Evolutionary conservation across 2,329 filamentous ascomycete genomes (phyloP), one percentile per base, ranked within the genome.

Genomic region (Apiospora rasikravindrae): DNA sequence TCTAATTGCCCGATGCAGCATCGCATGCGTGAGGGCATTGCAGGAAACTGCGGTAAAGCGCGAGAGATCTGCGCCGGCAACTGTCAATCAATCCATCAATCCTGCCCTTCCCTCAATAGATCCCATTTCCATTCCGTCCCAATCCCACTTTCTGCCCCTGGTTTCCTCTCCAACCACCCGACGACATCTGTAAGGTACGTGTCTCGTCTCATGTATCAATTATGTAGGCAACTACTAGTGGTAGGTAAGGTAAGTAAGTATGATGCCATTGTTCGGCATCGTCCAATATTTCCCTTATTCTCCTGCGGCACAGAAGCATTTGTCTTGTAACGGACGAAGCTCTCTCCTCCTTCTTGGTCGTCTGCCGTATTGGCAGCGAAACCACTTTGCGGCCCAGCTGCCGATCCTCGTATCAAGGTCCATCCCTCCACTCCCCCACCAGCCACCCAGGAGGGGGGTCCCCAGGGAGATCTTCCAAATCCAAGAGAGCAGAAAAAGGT

Each of bases 121-220:
- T 4, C 26, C 13, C 8, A n/a, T n/a, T 19, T 22, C 45, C 22
- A n/a, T 49, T n/a, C 45, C 40, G 40, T 49, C 26, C 26, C 26
- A 29, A 29, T 19, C 14, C 51, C 26, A 7, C 26, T 4, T 29
- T 14, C 11, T 29, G 6, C 26, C 51, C 51, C 13, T 33, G 51
- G 51, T 57, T 29, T 57, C 26, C 51, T 57, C 26, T 22, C 51
- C 51, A 57, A 57, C 26, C 26, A 29, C 26, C 51, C 51, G 51
- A 19, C 24, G 51, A 33, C 51, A 57, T 29, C 51, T 37, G 29
- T 61, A 37, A 61, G 53, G 53, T 64, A 40, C 29, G 22, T 64
- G 57, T 64, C 57, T 64, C 33, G 57, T 40, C 57, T 64, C 57
- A n/a, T 40, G 57, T 64, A 40, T 64, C 57, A 64, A 64, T 64